Base-by-base conservation (phyloP, 148 eudicot species). In the Fagopyrum esculentum region DNA sequence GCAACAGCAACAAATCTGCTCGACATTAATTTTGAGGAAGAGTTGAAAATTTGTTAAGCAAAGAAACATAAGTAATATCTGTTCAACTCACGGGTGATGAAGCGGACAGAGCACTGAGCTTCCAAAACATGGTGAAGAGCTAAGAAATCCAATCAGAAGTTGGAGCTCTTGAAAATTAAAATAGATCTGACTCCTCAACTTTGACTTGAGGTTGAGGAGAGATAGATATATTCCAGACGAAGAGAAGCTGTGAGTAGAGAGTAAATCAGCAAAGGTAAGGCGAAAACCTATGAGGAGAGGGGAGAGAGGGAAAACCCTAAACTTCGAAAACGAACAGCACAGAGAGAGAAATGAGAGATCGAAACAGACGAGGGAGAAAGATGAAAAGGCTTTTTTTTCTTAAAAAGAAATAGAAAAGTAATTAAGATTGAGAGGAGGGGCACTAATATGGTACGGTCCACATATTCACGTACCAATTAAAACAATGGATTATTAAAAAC, bases 61-160 rank as follows among this genome's bases (percentile, higher is more conserved):
- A 40, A 35, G 4, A 15, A 66, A 40, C 15, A 59, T 10, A 59
- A 6, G 9, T 7, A 6, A 59, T 22, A 17, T 43, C 6, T 30
- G 35, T 17, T 45, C 17, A 66, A 87, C 90, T 87, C 78, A 93
- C 97, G 70, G 98, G 95, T 26, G 98, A 93, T 45, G 97, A 82
- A 76, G 97, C 87, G 74, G 98, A 93, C 6, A 91, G 81, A 75
- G 92, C 71, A 44, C 91, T 81, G 77, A 91, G 95, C 83, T 89
- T 88, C 98, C 97, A 93, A 57, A 93, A 93, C 98, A 93, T 93
- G 74, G 74, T 84, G 71, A 63, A 64, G 50, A 3, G 16, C 54
- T 49, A 2, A 35, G 45, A 77, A 66, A 29, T 66, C 47, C 71
- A 40, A 52, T 26, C 66, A 22, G 69, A 45, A 46, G 52, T 46